Conservation (phyloP, 352 stramenopile species). For the Phytophthora pinifolia region DNA sequence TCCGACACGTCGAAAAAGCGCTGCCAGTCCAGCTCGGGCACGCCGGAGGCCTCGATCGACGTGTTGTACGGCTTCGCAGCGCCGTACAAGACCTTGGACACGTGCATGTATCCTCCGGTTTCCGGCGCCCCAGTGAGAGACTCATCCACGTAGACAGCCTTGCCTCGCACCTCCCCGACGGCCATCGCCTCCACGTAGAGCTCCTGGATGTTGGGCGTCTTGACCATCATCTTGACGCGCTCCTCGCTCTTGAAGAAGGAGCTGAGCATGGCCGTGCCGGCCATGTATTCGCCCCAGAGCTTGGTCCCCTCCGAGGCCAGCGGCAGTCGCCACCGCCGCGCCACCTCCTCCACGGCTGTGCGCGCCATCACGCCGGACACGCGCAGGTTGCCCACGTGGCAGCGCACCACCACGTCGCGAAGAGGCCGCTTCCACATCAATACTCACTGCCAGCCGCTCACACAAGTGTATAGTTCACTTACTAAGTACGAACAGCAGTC, state of each 20-base stretch:
- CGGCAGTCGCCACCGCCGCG: constrained; percentile 58
- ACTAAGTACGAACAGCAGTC: too few species aligned
- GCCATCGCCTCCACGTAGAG: constrained; percentile 79
- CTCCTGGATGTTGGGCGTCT: constrained; percentile 64
- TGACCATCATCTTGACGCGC: constrained; percentile 76
- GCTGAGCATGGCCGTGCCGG: constrained; percentile 80
- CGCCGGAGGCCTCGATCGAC: constrained; percentile 59
- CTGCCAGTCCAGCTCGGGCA: constrained; percentile 77
- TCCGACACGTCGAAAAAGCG: constrained; percentile 84
- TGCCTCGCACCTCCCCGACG: constrained; percentile 77
- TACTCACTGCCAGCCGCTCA: constrained; percentile 6
- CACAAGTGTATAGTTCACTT: neutral
- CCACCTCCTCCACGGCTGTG: constrained; percentile 51
- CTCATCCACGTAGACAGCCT: constrained; percentile 43
- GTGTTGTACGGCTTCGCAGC: constrained; percentile 77
- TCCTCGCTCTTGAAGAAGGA: constrained; percentile 89
- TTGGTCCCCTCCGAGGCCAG: constrained; percentile 44
- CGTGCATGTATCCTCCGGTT: constrained; percentile 56
- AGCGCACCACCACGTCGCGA: constrained; percentile 71
- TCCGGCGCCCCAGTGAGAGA: constrained; percentile 24
- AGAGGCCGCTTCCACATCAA: constrained; percentile 53
- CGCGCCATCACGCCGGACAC: constrained; percentile 75
- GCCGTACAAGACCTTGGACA: constrained; percentile 83
- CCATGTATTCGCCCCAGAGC: constrained; percentile 89
- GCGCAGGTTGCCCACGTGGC: constrained; percentile 81